phyloP scores from a whole-genome alignment of 2,329 filamentous ascomycete genomes.

The Cercospora zeina region DNA sequence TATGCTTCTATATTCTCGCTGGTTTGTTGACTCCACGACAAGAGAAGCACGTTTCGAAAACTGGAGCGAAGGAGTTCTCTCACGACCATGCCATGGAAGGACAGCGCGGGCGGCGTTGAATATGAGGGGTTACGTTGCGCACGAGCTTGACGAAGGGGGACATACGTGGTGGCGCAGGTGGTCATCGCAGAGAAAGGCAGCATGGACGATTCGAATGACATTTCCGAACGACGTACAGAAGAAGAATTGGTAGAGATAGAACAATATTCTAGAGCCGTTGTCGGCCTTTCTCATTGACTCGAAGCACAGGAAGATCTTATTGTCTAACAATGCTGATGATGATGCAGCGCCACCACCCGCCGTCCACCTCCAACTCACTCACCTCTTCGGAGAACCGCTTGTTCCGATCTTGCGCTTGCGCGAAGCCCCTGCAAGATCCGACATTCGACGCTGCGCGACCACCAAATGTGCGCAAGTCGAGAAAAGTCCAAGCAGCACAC shows the following conservation, averaged over 20 bases:
- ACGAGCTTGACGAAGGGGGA: not conserved
- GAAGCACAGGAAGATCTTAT: too few species aligned
- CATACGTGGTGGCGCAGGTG: not conserved
- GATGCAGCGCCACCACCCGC: not conserved
- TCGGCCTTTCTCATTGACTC: not conserved
- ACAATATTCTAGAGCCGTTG: not conserved
- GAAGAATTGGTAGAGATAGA: not conserved
- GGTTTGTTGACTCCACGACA: constrained; percentile 30
- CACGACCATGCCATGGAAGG: not conserved
- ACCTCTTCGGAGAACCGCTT: not conserved
- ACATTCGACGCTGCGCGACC: not conserved
- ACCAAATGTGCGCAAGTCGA: not conserved
- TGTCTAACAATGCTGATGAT: not conserved
- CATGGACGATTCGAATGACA: not conserved
- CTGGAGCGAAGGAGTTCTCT: not conserved
- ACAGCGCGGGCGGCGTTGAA: not conserved
- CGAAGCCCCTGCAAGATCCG: not conserved
- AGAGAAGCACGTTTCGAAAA: not conserved
- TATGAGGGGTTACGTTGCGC: not conserved
- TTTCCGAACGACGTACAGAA: not conserved
- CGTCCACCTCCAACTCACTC: not conserved
- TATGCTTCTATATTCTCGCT: constrained; percentile 29
- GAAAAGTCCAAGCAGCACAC: not conserved
- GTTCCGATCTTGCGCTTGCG: not conserved
- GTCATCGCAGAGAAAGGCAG: not conserved